Evolutionary conservation across 1,284 basidiomycete species (phyloP).

Genomic region (Cutaneotrichosporon cavernicola): DNA sequence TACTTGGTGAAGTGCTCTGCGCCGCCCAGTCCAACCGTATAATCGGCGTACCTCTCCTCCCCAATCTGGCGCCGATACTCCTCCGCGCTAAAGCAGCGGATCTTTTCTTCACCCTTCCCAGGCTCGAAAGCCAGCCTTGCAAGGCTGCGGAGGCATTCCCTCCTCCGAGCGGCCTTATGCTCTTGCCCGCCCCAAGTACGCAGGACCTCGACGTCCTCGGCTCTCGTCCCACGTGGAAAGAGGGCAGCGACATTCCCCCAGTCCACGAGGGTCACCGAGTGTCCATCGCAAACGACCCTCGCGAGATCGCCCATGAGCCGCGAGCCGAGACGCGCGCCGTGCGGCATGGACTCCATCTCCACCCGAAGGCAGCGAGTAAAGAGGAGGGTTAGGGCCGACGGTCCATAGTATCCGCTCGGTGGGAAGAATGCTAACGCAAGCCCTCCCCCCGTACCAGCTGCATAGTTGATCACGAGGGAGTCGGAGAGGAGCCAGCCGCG

Average conservation of each 20-base stretch:
- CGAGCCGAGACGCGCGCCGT: neutral
- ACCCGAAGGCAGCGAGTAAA: neutral
- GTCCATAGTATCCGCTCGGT: neutral
- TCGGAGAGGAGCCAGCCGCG: neutral
- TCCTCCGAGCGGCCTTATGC: neutral
- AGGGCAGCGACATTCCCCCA: neutral
- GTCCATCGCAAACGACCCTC: neutral
- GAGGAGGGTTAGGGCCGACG: neutral
- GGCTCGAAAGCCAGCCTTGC: neutral
- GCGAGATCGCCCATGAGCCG: neutral
- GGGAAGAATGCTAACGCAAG: conserved; percentile 3
- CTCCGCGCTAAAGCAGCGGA: neutral
- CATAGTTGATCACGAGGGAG: neutral
- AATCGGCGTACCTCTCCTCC: neutral
- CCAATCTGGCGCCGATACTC: neutral
- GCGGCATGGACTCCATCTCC: neutral
- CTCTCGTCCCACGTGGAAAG: neutral
- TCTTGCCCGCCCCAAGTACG: conserved; percentile 3
- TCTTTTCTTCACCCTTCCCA: neutral
- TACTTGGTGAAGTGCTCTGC: neutral
- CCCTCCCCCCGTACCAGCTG: neutral
- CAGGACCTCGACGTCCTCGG: neutral
- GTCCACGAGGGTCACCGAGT: conserved; percentile 1
- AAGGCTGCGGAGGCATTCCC: neutral
- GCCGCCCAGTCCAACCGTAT: neutral